Evolutionary conservation across 208 protist genomes (phyloP), one percentile per base, ranked within the genome.

Genomic region (Borovskyia barvae): DNA sequence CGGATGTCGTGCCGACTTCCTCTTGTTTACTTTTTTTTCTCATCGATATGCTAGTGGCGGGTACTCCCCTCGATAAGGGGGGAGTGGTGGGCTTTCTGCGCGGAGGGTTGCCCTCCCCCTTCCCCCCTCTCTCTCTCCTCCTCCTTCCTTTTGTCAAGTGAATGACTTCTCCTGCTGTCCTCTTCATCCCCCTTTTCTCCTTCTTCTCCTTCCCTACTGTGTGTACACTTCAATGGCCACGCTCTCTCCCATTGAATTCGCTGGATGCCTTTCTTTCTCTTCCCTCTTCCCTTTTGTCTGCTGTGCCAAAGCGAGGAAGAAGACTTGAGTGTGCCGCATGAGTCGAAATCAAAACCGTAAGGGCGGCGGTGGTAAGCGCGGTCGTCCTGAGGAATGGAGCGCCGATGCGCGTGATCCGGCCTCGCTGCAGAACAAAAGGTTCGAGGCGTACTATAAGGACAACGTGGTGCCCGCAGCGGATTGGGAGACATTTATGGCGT

Each of bases 311-410:
- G n/a, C n/a, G n/a, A n/a, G n/a, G n/a, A n/a, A n/a, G n/a, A n/a
- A n/a, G n/a, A n/a, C n/a, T n/a, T n/a, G n/a, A n/a, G 8, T 43
- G 19, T 24, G 12, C 28, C 22, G 7, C 15, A 87, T 90, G 80
- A 85, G 82, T 43, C 72, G 87, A 15, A 91, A 90, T 54, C 82
- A 92, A 46, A 86, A 71, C 46, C 61, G 83, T 40, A 86, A 82
- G 29, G 75, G 79, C 32, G 81, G 81, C 24, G 64, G 55, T 42
- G 64, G 55, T 42, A 92, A 91, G 72, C 80, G 82, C 22, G 72
- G 63, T 14, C 61, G 82, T 22, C 51, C 64, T 12, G 72, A 81
- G 50, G 81, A 77, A 19, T 95, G 88, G 85, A 57, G 50, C 37
- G 71, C 77, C 7, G 88, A 95, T 54, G 37, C 47, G 5, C 83